phyloP scores from a whole-genome alignment of 208 protist genomes.

The Acanthamoeba rhysodes region DNA sequence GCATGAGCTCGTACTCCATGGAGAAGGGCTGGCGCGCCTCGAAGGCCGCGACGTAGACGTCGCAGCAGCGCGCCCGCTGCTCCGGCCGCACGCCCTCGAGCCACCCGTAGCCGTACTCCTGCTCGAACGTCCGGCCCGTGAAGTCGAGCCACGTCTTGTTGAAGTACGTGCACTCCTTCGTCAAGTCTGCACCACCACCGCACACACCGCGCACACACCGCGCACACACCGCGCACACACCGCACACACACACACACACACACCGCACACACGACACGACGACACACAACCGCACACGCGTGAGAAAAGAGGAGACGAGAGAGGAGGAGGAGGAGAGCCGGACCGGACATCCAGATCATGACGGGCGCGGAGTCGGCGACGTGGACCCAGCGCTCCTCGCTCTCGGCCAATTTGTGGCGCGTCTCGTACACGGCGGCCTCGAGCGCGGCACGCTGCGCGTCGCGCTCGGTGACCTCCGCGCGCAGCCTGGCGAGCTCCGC shows the following conservation, averaged over 20 bases:
- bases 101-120: slow-evolving; percentile 53
- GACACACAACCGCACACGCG: neutral
- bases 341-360: slow-evolving; percentile 58
- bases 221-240: neutral
- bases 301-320: neutral
- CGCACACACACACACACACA: neutral
- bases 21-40: slow-evolving; percentile 2
- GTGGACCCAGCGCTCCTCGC: slow-evolving; percentile 6
- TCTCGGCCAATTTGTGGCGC: neutral
- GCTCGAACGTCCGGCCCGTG: slow-evolving; percentile 3
- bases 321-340: neutral
- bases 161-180: slow-evolving; percentile 55
- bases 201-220: neutral
- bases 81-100: slow-evolving; percentile 43
- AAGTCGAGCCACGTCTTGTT: slow-evolving; percentile 65
- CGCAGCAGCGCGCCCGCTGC: neutral
- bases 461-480: neutral
- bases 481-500: neutral
- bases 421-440: neutral
- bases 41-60: slow-evolving; percentile 37
- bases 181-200: neutral
- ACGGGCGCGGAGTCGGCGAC: slow-evolving; percentile 29
- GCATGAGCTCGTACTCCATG: slow-evolving; percentile 49
- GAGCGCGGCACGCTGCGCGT: neutral
- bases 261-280: neutral